phyloP scores from a whole-genome alignment of 345 rosid species.

The Arabidopsis arenosa region DNA sequence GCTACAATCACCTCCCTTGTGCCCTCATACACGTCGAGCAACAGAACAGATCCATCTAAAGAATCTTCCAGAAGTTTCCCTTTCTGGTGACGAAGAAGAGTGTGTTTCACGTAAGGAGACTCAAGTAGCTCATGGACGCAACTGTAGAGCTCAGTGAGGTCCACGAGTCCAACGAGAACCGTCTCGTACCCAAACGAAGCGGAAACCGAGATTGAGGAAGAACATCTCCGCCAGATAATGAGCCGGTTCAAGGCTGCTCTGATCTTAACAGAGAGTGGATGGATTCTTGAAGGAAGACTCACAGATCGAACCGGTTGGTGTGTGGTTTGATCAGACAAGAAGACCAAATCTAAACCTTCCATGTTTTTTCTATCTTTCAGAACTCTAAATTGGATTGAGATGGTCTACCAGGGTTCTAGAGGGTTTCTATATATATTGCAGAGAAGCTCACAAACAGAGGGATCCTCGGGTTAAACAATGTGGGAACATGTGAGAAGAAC shows the following conservation, averaged over 20 bases:
- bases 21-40: constrained; percentile 51
- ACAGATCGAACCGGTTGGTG: constrained; percentile 50
- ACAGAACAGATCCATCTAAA: constrained; percentile 47
- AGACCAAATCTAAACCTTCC: constrained; percentile 15
- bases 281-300: constrained; percentile 57
- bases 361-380: not conserved
- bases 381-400: constrained; percentile 21
- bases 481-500: constrained; percentile 39
- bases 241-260: constrained; percentile 50
- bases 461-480: constrained; percentile 10
- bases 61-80: constrained; percentile 47
- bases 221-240: constrained; percentile 40
- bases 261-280: constrained; percentile 48
- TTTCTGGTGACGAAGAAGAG: constrained; percentile 32
- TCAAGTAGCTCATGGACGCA: constrained; percentile 47
- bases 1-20: constrained; percentile 42
- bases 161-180: constrained; percentile 46
- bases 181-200: constrained; percentile 39
- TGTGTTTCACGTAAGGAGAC: constrained; percentile 41
- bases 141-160: constrained; percentile 52
- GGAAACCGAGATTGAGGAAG: constrained; percentile 38
- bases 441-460: constrained; percentile 13
- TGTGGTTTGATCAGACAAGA: constrained; percentile 12
- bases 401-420: constrained; percentile 19
- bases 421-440: constrained; percentile 23